phyloP scores from a whole-genome alignment of 331 rosid genomes.

The Quercus lobata region DNA sequence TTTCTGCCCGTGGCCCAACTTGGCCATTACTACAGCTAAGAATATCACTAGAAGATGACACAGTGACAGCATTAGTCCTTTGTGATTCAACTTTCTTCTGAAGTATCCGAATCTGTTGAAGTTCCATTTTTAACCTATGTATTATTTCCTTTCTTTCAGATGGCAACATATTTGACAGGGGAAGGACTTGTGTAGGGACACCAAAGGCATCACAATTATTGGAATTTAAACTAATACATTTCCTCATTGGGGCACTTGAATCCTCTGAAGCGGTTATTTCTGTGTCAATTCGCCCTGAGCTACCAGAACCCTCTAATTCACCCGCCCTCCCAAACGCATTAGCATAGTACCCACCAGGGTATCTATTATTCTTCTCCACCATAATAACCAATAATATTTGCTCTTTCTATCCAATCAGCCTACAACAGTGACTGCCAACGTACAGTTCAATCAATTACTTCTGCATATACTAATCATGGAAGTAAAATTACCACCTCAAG shows the following conservation, averaged over 20 bases:
- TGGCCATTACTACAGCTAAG: slow-evolving; percentile 61
- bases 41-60: slow-evolving; percentile 79
- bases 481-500: neutral
- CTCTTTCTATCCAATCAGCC: neutral
- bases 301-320: slow-evolving; percentile 83
- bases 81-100: slow-evolving; percentile 63
- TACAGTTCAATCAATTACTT: slow-evolving; percentile 5
- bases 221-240: slow-evolving; percentile 63
- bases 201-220: slow-evolving; percentile 28
- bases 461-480: slow-evolving; percentile 23
- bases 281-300: slow-evolving; percentile 67
- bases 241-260: slow-evolving; percentile 53
- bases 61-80: slow-evolving; percentile 41
- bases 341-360: slow-evolving; percentile 49
- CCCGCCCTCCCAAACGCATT: slow-evolving; percentile 44
- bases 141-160: slow-evolving; percentile 53
- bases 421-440: slow-evolving; percentile 1
- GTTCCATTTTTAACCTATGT: slow-evolving; percentile 59
- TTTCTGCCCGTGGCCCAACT: slow-evolving; percentile 37
- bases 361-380: slow-evolving; percentile 49
- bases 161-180: slow-evolving; percentile 46
- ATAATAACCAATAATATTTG: slow-evolving; percentile 8
- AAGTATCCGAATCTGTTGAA: slow-evolving; percentile 54
- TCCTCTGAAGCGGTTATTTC: slow-evolving; percentile 74
- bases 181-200: slow-evolving; percentile 48